A percentile compares a stretch with the other conserved stretches of the same genome.
Conservation (phyloP, 495 filamentous ascomycete species). For the Saxophila tyrrhenica region DNA sequence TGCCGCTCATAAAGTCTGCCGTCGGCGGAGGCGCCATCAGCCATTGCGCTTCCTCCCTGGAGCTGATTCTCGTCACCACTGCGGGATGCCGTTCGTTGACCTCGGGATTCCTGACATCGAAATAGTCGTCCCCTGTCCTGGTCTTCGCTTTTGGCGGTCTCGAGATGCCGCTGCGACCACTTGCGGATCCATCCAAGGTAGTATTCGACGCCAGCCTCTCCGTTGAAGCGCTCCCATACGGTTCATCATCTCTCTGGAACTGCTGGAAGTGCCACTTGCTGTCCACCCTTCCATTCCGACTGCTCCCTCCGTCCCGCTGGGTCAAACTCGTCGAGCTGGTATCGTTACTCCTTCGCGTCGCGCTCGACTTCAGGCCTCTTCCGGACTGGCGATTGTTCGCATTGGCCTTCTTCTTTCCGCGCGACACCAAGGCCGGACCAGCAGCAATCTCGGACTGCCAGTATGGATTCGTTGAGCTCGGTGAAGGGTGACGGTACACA, state of each 20-base stretch:
- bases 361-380: slow-evolving; percentile 13
- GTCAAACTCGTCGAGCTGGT: slow-evolving; percentile 7
- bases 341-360: slow-evolving; percentile 7
- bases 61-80: slow-evolving; percentile 44
- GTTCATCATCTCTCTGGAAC: slow-evolving; percentile 77
- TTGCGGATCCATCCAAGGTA: background rate
- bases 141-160: slow-evolving; percentile 25
- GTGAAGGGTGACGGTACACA: slow-evolving; percentile 64
- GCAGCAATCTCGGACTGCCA: slow-evolving; percentile 75
- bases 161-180: background rate
- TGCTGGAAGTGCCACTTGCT: slow-evolving; percentile 62
- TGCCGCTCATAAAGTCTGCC: slow-evolving; percentile 79
- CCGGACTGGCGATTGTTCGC: slow-evolving; percentile 27
- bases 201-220: slow-evolving; percentile 4
- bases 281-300: slow-evolving; percentile 21
- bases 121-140: slow-evolving; percentile 38
- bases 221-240: slow-evolving; percentile 44
- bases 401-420: slow-evolving; percentile 37
- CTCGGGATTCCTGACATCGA: slow-evolving; percentile 54
- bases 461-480: slow-evolving; percentile 73
- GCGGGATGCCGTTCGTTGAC: slow-evolving; percentile 82
- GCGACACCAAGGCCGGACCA: slow-evolving; percentile 62
- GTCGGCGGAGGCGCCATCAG: slow-evolving; percentile 83
- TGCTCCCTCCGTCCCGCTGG: background rate
- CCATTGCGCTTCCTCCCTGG: slow-evolving; percentile 52